phyloP scores from a whole-genome alignment of 2,329 filamentous ascomycete genomes.

The Pseudonectria buxi region DNA sequence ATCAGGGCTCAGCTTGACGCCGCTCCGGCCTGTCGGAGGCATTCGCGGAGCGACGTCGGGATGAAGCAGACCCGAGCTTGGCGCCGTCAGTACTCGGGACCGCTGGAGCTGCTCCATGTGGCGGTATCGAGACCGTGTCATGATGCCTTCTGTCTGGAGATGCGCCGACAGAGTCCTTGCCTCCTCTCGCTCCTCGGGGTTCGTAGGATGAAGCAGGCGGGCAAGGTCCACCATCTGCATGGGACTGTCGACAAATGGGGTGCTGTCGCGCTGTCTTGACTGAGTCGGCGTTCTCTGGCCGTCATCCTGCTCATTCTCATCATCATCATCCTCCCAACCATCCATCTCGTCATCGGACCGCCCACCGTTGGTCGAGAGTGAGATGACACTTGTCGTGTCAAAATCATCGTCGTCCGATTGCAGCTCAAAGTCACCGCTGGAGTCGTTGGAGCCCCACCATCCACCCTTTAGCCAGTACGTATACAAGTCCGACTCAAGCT shows the following conservation, averaged over 20 bases:
- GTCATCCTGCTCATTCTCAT: conserved; percentile 44
- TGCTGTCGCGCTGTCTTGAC: conserved; percentile 48
- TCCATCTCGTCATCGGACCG: conserved; percentile 6
- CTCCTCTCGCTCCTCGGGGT: conserved; percentile 70
- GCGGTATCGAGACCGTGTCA: conserved; percentile 76
- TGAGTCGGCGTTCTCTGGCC: conserved; percentile 70
- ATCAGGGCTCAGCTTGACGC: conserved; percentile 42
- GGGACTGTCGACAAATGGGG: conserved; percentile 54
- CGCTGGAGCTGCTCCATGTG: conserved; percentile 62
- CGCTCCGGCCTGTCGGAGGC: conserved; percentile 11
- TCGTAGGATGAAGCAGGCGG: conserved; percentile 73
- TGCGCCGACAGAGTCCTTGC: conserved; percentile 77
- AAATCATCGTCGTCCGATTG: conserved; percentile 49
- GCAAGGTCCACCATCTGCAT: conserved; percentile 66
- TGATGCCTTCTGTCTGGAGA: conserved; percentile 59
- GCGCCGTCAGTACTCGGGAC: conserved; percentile 49
- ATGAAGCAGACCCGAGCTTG: conserved; percentile 18
- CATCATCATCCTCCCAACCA: conserved; percentile 27
- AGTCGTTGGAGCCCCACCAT: conserved; percentile 77
- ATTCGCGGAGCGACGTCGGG: conserved; percentile 5
- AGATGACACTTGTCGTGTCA: conserved; percentile 77
- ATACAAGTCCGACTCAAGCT: conserved; percentile 70
- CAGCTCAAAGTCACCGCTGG: conserved; percentile 70
- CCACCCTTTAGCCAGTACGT: conserved; percentile 77
- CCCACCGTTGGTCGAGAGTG: conserved; percentile 39